These are phyloP conservation scores for Sugiyamaella floridensis DNA, from an alignment of 805 yeast genomes.

Conservation along the genomic window DNA sequence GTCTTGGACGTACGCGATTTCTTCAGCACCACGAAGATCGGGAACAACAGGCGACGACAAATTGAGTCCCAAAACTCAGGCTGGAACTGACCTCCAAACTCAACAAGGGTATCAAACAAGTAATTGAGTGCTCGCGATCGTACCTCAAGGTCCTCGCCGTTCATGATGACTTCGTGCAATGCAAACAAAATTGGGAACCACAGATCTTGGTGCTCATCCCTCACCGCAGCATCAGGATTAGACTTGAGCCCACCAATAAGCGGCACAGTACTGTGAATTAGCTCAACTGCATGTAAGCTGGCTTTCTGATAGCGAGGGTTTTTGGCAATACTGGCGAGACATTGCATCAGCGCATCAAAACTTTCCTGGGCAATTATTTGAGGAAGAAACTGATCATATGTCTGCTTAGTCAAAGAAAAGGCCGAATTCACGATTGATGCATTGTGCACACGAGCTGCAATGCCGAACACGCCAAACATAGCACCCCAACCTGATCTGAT, in stretches of 20 bases:
- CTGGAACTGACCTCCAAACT: conserved; percentile 72
- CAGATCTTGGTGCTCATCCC: conserved; percentile 33
- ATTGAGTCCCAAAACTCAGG: conserved; percentile 74
- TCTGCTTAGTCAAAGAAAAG: conserved; percentile 53
- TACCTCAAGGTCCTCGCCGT: conserved; percentile 89
- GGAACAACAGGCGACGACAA: conserved; percentile 74
- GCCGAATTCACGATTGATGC: conserved; percentile 59
- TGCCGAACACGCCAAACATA: conserved; percentile 68
- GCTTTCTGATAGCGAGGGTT: conserved; percentile 71
- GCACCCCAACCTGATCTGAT: conserved; percentile 95
- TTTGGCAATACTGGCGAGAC: conserved; percentile 76
- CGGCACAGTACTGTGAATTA: conserved; percentile 55
- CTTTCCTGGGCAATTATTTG: conserved; percentile 66
- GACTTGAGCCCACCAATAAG: conserved; percentile 42
- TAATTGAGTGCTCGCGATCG: conserved; percentile 79
- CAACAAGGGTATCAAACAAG: conserved; percentile 73
- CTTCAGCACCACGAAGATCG: conserved; percentile 76
- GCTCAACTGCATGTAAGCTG: conserved; percentile 73
- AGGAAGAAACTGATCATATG: conserved; percentile 54
- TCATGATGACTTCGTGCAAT: conserved; percentile 84
- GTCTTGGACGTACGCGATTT: conserved; percentile 61
- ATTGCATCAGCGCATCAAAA: conserved; percentile 55
- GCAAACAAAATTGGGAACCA: conserved; percentile 88
- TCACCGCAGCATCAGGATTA: conserved; percentile 19
- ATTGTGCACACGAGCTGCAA: conserved; percentile 56